These are phyloP conservation scores for Cladochytrium replicatum DNA, from an alignment of 192 early-diverging fungal species.

Conservation along the genomic window DNA sequence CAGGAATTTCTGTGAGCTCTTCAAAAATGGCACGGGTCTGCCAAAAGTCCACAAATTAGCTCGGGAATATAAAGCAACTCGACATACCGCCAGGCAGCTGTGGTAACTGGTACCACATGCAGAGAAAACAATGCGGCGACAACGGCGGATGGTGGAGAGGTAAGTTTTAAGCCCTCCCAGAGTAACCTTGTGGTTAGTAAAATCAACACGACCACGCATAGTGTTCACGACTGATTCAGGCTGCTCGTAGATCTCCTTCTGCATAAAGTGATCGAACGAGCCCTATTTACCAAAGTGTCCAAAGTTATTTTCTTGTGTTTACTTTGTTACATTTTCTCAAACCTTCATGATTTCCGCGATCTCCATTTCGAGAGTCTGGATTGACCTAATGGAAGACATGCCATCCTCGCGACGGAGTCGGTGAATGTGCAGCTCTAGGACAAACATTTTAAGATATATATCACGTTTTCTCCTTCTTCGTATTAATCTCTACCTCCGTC, in stretches of 20 bases:
- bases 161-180: constrained; percentile 91
- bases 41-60: too few species aligned
- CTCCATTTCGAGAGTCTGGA: constrained; percentile 97
- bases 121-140: constrained; percentile 90
- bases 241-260: constrained; percentile 99
- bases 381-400: constrained; percentile 82
- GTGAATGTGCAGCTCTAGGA: constrained; percentile 93
- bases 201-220: constrained; percentile 99
- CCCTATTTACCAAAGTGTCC: constrained; percentile 27
- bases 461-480: too few species aligned
- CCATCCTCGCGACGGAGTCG: constrained; percentile 89
- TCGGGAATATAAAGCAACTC: too few species aligned
- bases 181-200: constrained; percentile 80
- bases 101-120: constrained; percentile 97
- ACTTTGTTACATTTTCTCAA: too few species aligned
- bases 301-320: too few species aligned
- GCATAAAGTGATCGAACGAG: constrained; percentile 97
- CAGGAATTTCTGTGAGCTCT: constrained; percentile 94
- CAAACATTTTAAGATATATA: too few species aligned
- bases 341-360: constrained; percentile 94
- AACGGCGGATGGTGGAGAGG: constrained; percentile 85
- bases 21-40: constrained; percentile 93
- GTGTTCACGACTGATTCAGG: constrained; percentile 99
- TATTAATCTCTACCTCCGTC: constrained; percentile 60
- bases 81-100: constrained; percentile 78